Base-by-base conservation (phyloP, 2,329 filamentous ascomycete species). In the Fusarium hostae region DNA sequence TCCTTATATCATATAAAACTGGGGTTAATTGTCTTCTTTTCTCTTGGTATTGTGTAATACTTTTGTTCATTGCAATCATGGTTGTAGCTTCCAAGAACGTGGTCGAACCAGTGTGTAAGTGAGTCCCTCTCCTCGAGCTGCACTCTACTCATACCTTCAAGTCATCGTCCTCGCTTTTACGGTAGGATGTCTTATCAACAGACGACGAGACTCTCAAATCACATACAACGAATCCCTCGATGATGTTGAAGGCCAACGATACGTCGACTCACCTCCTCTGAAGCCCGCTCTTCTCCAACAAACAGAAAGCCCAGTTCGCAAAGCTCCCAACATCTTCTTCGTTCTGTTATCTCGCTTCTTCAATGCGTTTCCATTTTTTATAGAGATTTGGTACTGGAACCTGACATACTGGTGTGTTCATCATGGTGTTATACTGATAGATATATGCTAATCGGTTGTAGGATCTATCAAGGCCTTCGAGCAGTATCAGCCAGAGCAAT, bases 401-500 rank as follows among this genome's bases (percentile, higher is more conserved):
- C 56, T 79, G 70, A 79, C 79, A 11, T 81, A 81, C 67, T 81
- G 26, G 26, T 26, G 6, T 6, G 26, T 26, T 26, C 5, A 26
- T 26, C 7, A 26, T 26, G 26, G 6, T 12, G 9, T 7, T 22
- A 15, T 15, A 20, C 13, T 18, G 3, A 20, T 7, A 22, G 8
- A n/a, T 9, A 3, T 30, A 20, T 28, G 2, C 22, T 70, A 9
- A 71, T 44, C 5, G 9, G 2, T 39, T 26, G 10, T 16, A 81
- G 79, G 79, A 74, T 82, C 47, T 86, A 86, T 54, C 84, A 85
- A 73, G 79, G 82, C 7, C 74, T 83, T 26, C 81, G 84, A 22
- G 84, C 84, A 15, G 56, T 82, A 28, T 84, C 83, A 4, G 84
- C 83, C 16, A 75, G 79, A 56, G 66, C 79, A 45, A 85, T 85